Base-by-base conservation (phyloP, 2,329 filamentous ascomycete species). In the Stagonosporopsis cucurbitacearum region DNA sequence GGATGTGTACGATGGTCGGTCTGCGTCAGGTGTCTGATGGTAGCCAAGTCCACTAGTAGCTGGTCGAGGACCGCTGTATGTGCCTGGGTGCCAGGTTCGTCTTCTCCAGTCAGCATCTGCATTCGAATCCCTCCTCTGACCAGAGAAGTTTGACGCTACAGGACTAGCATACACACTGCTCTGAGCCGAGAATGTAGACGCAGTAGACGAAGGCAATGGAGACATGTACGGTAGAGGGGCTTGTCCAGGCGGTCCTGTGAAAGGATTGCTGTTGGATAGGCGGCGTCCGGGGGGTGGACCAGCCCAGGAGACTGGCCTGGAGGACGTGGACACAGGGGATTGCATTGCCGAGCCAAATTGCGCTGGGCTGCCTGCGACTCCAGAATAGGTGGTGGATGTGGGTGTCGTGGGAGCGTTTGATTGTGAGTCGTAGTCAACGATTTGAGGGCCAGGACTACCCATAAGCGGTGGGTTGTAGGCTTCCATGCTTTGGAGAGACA, bases 61-160 rank as follows among this genome's bases (percentile, higher is more conserved):
- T 44, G 88, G 86, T 28, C 86, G 80, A 57, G 82, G 82, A 58
- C 76, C 75, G 15, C 84, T 82, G 56, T 81, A 80, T 11, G 87
- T 89, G 59, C 92, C 90, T 0, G 92, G 91, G 75, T 97, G 93
- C 93, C 93, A 97, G 2, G 93, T 97, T 49, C 92, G 85, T 59
- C 93, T 83, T 61, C 92, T 86, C 84, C 88, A 91, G 51, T 91
- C 89, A 37, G 92, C 88, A 60, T 96, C 92, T 19, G 82, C 85
- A 8, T 83, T 79, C 0, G 90, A 89, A 36, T 92, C 89, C 37
- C 88, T 82, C 26, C 88, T 80, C 4, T 84, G 82, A 75, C 86
- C 88, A 7, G 81, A 80, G 30, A 87, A 85, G 0, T 83, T 81
- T 0, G 87, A 86, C 37, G 79, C 83, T 0, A 86, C 89, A 5